Evolutionary conservation across 139 green algal species (phyloP), one percentile per base, ranked within the genome.

Genomic region (Chlorella sorokiniana): DNA sequence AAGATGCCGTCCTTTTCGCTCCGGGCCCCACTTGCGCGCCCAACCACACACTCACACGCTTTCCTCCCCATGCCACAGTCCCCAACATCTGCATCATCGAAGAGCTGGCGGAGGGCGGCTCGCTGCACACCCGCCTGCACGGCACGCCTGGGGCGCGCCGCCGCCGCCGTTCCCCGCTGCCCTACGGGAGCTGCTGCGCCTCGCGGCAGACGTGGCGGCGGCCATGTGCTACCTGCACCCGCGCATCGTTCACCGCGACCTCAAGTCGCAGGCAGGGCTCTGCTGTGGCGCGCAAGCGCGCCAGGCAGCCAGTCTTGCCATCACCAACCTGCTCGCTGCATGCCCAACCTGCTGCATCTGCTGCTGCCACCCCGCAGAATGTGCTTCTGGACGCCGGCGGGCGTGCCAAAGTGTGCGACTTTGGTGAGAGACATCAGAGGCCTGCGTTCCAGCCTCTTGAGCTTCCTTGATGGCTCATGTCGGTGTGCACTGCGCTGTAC

Each of bases 61-160:
- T 44, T 27, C 22, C 56, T 4, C n/a, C 8, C 1, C 41, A 11
- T 42, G 73, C 73, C 69, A 82, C 82, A 1, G 90, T 88, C 0
- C 92, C 92, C 41, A 81, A 92, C 81, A 87, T 95, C 56, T 95
- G 89, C 86, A 93, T 95, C n/a, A 84, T 95, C 16, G 90, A 95
- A 87, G 91, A 95, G 85, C 87, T 95, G 61, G 91, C 86, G 0
- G 42, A 83, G 38, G 87, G 83, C 6, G 91, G 90, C 16, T 92
- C 82, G 16, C 87, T 95, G 79, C 75, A 93, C 61, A 41, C 41
- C 25, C 76, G 75, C 4, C 79, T 95, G 75, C 91, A 94, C 80
- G 81, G 68, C 48, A 74, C 64, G 72, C 59, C 81, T 35, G 81
- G 72, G 27, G 78, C 62, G 25, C 41, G 74, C 18, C 42, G 44